Conservation (phyloP, 2,329 filamentous ascomycete species). For the Macrophomina phaseolina region DNA sequence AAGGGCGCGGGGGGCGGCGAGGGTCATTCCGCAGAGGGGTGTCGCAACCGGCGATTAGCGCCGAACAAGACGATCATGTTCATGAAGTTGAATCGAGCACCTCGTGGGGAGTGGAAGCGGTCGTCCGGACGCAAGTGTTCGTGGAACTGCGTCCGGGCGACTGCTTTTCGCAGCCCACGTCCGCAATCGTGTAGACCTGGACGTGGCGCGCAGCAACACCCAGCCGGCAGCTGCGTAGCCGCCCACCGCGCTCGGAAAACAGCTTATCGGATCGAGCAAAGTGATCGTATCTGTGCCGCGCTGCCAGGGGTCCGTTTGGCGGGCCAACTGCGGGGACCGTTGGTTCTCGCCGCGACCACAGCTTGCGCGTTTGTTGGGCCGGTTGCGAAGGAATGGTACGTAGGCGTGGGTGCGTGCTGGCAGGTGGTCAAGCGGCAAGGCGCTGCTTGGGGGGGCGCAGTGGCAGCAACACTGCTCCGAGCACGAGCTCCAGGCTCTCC, state of each 20-base stretch:
- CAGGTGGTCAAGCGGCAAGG: not conserved
- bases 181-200: too few relatives aligned
- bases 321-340: slow-evolving; percentile 14
- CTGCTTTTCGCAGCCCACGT: too few relatives aligned
- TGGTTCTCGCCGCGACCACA: not conserved
- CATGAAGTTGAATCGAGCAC: not conserved
- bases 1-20: not conserved
- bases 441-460: slow-evolving; percentile 16
- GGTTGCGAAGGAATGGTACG: not conserved
- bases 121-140: too few relatives aligned
- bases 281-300: not conserved
- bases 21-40: not conserved
- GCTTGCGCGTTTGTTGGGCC: slow-evolving; percentile 4
- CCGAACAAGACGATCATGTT: too few relatives aligned
- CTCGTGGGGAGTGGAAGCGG: too few relatives aligned
- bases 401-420: not conserved
- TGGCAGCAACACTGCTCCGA: not conserved
- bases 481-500: not conserved
- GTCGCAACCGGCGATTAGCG: not conserved
- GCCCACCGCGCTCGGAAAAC: not conserved
- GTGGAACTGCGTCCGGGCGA: too few relatives aligned
- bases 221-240: not conserved
- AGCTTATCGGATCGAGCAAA: slow-evolving; percentile 7
- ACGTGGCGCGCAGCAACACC: too few relatives aligned
- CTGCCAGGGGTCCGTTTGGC: slow-evolving; percentile 6